These are phyloP conservation scores for Leishmania guyanensis DNA, from an alignment of 208 protist genomes.

Conservation along the genomic window DNA sequence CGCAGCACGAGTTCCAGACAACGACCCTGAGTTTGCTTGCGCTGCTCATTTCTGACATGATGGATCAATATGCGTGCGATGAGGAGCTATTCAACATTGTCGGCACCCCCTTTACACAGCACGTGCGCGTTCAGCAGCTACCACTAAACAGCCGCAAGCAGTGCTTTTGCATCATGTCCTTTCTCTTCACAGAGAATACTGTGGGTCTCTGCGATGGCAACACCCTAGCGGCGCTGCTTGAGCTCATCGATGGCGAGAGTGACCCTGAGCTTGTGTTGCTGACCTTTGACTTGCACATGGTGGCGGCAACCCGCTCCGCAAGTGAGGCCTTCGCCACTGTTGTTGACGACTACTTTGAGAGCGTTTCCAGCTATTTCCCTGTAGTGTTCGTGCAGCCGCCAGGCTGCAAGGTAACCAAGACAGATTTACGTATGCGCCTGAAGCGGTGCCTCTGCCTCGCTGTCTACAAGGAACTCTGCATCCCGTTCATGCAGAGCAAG, in stretches of 20 bases:
- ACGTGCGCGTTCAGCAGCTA: constrained; percentile 37
- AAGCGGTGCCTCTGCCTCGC: constrained; percentile 44
- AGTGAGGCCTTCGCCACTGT: constrained; percentile 32
- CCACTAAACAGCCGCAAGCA: constrained; percentile 30
- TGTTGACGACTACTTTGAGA: constrained; percentile 75
- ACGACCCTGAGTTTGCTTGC: constrained; percentile 41
- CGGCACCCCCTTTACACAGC: constrained; percentile 11
- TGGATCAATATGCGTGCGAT: constrained; percentile 12
- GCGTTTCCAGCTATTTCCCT: constrained; percentile 84
- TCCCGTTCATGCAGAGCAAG: constrained; percentile 78
- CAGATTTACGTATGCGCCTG: constrained; percentile 52
- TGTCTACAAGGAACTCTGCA: constrained; percentile 49
- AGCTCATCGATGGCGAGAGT: constrained; percentile 72
- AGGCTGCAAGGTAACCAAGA: constrained; percentile 64
- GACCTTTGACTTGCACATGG: constrained; percentile 48
- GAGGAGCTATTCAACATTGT: constrained; percentile 22
- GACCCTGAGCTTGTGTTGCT: constrained; percentile 71
- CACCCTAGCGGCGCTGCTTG: constrained; percentile 47
- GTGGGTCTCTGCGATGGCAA: constrained; percentile 9
- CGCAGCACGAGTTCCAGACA: constrained; percentile 35
- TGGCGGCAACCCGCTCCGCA: constrained; percentile 25
- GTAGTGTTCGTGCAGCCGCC: constrained; percentile 75
- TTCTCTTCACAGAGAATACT: constrained; percentile 30
- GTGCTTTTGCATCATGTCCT: constrained; percentile 28
- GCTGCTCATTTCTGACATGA: constrained; percentile 37